phyloP scores from a whole-genome alignment of 768 basidiomycete genomes.

The Pleurotus pulmonarius region DNA sequence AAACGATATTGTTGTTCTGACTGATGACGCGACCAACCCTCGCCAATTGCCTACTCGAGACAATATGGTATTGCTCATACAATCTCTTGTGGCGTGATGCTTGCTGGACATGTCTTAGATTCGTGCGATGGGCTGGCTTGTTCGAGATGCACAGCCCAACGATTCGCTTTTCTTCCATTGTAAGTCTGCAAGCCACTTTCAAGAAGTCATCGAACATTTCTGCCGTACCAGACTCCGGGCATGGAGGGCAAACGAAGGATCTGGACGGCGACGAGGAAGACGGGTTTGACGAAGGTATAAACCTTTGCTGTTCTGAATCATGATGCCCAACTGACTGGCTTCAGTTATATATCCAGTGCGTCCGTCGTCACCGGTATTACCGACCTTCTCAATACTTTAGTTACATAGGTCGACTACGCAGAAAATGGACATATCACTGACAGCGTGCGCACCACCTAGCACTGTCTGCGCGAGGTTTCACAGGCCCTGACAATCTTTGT shows the following conservation, averaged over 20 bases:
- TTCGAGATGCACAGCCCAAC: conserved; percentile 71
- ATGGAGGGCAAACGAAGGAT: conserved; percentile 90
- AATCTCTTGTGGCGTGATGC: background rate
- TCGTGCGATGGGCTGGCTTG: conserved; percentile 88
- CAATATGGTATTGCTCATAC: conserved; percentile 63
- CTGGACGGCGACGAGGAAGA: conserved; percentile 79
- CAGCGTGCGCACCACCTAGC: conserved; percentile 54
- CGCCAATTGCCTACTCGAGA: conserved; percentile 68
- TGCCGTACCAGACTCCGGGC: conserved; percentile 95
- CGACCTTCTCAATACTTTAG: conserved; percentile 37
- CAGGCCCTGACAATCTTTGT: conserved; percentile 7
- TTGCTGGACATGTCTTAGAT: conserved; percentile 34
- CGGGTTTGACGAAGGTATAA: conserved; percentile 76
- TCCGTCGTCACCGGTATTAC: background rate
- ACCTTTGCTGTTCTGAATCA: background rate
- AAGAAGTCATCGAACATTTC: background rate
- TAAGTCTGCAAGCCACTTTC: conserved; percentile 24
- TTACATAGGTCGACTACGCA: conserved; percentile 70
- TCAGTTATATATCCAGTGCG: conserved; percentile 76
- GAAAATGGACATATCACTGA: conserved; percentile 78
- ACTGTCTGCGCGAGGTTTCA: background rate
- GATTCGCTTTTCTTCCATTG: conserved; percentile 93
- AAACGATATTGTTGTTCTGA: conserved; percentile 86
- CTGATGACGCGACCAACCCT: conserved; percentile 65
- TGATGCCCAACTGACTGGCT: background rate